These are phyloP conservation scores for Salix dunnii DNA, from an alignment of 345 rosid genomes.

Conservation along the genomic window DNA sequence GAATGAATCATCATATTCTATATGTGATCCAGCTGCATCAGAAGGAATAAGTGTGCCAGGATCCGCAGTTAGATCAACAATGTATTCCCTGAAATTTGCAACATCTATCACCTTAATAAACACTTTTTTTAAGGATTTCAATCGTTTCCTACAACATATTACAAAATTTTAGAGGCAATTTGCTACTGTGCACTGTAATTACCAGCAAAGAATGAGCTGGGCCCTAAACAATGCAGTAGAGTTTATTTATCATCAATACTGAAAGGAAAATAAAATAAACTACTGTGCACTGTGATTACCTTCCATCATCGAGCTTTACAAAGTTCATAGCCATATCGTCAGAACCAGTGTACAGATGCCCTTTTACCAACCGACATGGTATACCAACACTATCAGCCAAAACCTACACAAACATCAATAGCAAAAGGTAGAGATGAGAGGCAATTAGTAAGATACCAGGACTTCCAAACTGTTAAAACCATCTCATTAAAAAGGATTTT, in stretches of 20 bases:
- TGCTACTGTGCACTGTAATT: not conserved
- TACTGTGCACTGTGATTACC: constrained; percentile 41
- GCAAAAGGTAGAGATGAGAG: constrained; percentile 5
- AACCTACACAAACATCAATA: constrained; percentile 50
- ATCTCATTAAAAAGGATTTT: constrained; percentile 7
- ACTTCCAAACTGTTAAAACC: constrained; percentile 4
- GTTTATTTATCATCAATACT: not conserved
- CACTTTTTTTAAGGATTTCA: constrained; percentile 3
- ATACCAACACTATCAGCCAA: constrained; percentile 82
- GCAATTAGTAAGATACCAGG: not conserved
- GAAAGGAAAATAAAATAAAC: not conserved
- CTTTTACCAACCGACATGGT: constrained; percentile 91
- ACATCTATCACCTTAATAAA: constrained; percentile 19
- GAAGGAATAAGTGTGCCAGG: constrained; percentile 95
- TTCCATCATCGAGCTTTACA: constrained; percentile 83
- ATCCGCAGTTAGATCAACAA: constrained; percentile 93
- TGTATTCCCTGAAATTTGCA: constrained; percentile 84
- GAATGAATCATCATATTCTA: constrained; percentile 59
- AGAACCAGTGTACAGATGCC: constrained; percentile 81
- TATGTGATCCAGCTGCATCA: constrained; percentile 65
- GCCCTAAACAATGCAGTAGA: constrained; percentile 1
- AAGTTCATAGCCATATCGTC: constrained; percentile 88
- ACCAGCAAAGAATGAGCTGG: constrained; percentile 8
- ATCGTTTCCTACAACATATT: not conserved
- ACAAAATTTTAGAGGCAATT: not conserved